Conservation (phyloP, 2,329 filamentous ascomycete genomes). For the Trichocomaceae sp. region DNA sequence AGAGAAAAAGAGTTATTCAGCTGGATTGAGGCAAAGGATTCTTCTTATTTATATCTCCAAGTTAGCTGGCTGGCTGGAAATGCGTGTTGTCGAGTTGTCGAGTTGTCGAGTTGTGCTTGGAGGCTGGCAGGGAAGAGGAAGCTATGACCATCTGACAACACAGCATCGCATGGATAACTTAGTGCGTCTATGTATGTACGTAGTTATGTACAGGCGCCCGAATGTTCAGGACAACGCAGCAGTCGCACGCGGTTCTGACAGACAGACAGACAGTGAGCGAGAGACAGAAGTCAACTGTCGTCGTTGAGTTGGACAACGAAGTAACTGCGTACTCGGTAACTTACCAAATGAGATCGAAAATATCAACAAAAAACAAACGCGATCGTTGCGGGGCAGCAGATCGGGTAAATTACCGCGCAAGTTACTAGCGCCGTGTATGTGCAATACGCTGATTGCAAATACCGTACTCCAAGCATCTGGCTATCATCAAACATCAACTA, state of each 20-base stretch:
- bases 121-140: conserved; percentile 1
- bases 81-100: neutral
- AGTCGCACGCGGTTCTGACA: neutral
- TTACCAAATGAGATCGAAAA: too few relatives aligned
- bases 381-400: conserved; percentile 8
- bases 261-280: neutral
- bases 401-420: neutral
- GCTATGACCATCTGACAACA: conserved; percentile 12
- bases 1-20: neutral
- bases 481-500: too few relatives aligned
- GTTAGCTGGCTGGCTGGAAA: neutral
- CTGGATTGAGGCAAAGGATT: neutral
- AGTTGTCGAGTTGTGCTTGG: too few relatives aligned
- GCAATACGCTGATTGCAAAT: neutral
- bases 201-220: neutral
- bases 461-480: too few relatives aligned
- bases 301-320: neutral
- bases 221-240: conserved; percentile 3
- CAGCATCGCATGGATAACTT: neutral
- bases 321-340: too few relatives aligned
- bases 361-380: conserved; percentile 6
- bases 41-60: neutral
- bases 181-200: neutral
- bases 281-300: too few relatives aligned
- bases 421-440: neutral